Evolutionary conservation across 495 filamentous ascomycete species (phyloP).

Genomic region (Aspergillus hancockii): DNA sequence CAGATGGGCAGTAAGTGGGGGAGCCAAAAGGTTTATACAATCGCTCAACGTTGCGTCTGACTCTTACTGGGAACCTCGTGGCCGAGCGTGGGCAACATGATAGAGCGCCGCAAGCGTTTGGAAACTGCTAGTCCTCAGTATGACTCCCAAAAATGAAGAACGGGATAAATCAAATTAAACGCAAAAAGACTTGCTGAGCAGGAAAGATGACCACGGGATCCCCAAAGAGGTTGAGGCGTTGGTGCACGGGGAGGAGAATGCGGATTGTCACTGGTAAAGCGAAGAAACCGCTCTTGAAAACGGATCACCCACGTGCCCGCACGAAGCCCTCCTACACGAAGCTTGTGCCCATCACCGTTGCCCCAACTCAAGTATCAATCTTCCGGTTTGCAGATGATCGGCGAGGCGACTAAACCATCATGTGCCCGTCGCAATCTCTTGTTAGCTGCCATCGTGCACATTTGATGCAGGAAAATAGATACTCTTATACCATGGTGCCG

Average conservation of each 20-base stretch:
- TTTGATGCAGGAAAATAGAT: not conserved
- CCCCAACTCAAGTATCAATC: not conserved
- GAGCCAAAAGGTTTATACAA: not conserved
- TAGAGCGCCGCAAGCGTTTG: not conserved
- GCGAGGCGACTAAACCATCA: not conserved
- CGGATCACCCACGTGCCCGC: slow-evolving; percentile 8
- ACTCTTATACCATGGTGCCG: slow-evolving; percentile 19
- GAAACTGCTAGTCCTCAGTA: not conserved
- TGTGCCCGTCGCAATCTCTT: not conserved
- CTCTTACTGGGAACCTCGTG: not conserved
- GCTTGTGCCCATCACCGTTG: not conserved
- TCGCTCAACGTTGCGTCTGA: not conserved
- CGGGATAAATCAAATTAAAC: slow-evolving; percentile 12
- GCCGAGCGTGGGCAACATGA: not conserved
- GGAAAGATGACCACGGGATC: not conserved
- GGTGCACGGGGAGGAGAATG: slow-evolving; percentile 9
- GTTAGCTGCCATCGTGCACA: not conserved
- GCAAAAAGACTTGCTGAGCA: not conserved
- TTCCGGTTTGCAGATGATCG: not conserved
- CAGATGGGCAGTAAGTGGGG: not conserved
- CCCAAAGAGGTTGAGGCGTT: slow-evolving; percentile 5
- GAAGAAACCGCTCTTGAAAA: not conserved
- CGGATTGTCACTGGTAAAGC: slow-evolving; percentile 7
- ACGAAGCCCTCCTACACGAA: slow-evolving; percentile 1
- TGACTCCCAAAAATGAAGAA: not conserved